phyloP scores from a whole-genome alignment of 2,329 filamentous ascomycete species.

The Salinomyces thailandicus region DNA sequence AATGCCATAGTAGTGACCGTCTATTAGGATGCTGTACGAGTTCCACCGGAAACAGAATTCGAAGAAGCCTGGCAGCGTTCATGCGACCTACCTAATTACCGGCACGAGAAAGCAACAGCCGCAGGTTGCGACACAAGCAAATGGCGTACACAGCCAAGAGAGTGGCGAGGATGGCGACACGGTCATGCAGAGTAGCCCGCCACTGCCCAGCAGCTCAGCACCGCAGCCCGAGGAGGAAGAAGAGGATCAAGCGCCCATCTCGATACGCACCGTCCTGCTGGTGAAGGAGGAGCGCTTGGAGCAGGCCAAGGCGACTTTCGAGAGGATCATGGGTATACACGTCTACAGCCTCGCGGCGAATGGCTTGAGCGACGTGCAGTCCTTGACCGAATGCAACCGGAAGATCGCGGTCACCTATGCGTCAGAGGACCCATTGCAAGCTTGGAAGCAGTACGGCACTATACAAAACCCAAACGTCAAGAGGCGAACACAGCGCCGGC shows the following conservation, averaged over 20 bases:
- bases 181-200: conserved; percentile 54
- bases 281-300: conserved; percentile 23
- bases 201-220: conserved; percentile 57
- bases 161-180: conserved; percentile 54
- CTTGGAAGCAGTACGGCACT: conserved; percentile 56
- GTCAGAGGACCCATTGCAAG: conserved; percentile 49
- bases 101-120: conserved; percentile 47
- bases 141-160: conserved; percentile 32
- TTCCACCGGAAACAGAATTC: conserved; percentile 71
- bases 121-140: conserved; percentile 25
- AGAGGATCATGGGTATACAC: conserved; percentile 67
- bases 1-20: conserved; percentile 16
- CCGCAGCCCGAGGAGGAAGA: conserved; percentile 37
- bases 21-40: conserved; percentile 69
- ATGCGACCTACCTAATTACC: conserved; percentile 84
- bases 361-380: conserved; percentile 54
- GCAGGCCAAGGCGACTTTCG: conserved; percentile 53
- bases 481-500: conserved; percentile 35
- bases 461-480: conserved; percentile 63
- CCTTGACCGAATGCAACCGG: conserved; percentile 59
- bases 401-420: conserved; percentile 48
- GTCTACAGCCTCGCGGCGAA: conserved; percentile 74
- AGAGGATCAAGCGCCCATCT: conserved; percentile 38
- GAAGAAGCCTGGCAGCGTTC: conserved; percentile 61
- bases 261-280: conserved; percentile 29